Evolutionary conservation across 192 early-diverging fungal genomes (phyloP), one percentile per base, ranked within the genome.

Genomic region (Haplosporangium gracile): DNA sequence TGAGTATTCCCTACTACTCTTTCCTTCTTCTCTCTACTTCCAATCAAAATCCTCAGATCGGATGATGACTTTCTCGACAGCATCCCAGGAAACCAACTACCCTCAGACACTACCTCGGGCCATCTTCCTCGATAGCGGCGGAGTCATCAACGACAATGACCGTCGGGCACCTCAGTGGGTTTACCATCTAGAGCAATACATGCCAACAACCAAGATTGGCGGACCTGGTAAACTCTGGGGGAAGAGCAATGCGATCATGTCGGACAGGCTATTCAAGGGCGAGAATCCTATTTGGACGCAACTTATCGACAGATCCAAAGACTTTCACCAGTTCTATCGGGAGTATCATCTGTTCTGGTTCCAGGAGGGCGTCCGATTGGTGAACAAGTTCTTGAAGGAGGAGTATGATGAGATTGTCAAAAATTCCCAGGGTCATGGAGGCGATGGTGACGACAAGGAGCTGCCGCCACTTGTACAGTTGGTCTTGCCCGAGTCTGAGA

Each of bases 41-140:
- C 57, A 70, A 40, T 22, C 36, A 15, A 57, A 57, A 65, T 32
- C 24, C 60, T 34, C 15, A 70, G 20, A 22, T 45, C 26, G 24
- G 15, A 47, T 29, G n/a, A 49, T 47, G 18, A 45, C 47, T 47
- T 26, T 39, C 75, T 43, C 53, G 24, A 42, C 75, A 13, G 34
- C 9, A 42, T 40, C 75, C 26, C 51, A 26, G 32, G n/a, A 51
- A 75, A 26, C 34, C 53, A 57, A 1, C 60, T 13, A 32, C 29
- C 60, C 29, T 11, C 60, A 15, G 26, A 29, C 49, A 16, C 24
- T 79, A 18, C 82, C 82, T 42, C 73, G 42, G 45, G 73, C 68
- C 51, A 85, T 85, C 53, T 85, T 85, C 40, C 82, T 85, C 34
- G 82, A 85, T 32, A 85, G 82, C 32, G 82, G 82, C 24, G 82